phyloP scores from a whole-genome alignment of 768 basidiomycete genomes.

The Mycena epipterygia region DNA sequence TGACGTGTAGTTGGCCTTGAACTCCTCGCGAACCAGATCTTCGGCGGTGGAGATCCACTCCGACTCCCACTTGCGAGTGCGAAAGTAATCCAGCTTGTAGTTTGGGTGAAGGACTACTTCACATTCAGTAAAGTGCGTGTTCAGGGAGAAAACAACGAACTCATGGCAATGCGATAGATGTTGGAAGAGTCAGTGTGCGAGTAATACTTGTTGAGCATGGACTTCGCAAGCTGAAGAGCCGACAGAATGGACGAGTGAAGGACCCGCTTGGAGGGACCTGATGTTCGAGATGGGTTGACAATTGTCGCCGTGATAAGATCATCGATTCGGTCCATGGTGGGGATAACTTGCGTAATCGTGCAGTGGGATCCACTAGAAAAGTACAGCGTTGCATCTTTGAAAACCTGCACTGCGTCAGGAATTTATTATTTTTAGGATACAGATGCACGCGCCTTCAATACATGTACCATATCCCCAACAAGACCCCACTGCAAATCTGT shows the following conservation, averaged over 20 bases:
- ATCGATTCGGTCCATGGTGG: conserved; percentile 51
- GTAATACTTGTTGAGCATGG: conserved; percentile 44
- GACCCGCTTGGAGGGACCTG: not conserved
- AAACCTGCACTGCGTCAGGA: conserved; percentile 32
- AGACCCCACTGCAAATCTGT: conserved; percentile 43
- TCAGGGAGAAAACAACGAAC: conserved; percentile 23
- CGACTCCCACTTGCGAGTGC: not conserved
- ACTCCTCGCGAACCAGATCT: not conserved
- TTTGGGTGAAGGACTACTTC: conserved; percentile 22
- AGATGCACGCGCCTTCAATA: conserved; percentile 37
- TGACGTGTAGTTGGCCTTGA: not conserved
- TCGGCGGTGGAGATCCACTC: not conserved
- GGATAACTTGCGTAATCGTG: conserved; percentile 45
- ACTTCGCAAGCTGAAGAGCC: conserved; percentile 37
- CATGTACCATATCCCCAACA: conserved; percentile 39
- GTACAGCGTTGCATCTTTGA: conserved; percentile 44
- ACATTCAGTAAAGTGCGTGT: not conserved
- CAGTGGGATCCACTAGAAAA: conserved; percentile 38
- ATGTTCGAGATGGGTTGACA: not conserved
- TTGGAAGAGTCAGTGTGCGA: conserved; percentile 38
- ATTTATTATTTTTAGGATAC: not conserved
- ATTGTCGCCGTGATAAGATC: conserved; percentile 28
- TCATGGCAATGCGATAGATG: conserved; percentile 45
- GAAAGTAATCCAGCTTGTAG: conserved; percentile 18
- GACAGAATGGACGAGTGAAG: conserved; percentile 30